Percentiles rank a stretch among this genome's conserved stretches.
Conservation (phyloP, 1,284 basidiomycete genomes). For the Cryptococcus sp. region DNA sequence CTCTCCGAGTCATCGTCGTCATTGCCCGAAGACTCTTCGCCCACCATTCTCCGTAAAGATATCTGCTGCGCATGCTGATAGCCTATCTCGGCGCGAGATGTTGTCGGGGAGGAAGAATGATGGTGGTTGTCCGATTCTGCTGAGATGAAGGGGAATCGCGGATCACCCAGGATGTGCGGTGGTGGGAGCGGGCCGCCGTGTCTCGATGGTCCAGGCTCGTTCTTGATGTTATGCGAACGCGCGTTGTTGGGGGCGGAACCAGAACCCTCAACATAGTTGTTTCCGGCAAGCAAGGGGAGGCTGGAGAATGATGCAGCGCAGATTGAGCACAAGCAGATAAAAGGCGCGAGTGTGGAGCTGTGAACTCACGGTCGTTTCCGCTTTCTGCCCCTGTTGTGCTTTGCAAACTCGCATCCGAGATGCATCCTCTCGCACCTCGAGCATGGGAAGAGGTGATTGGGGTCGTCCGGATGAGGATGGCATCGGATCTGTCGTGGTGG, state of each 20-base stretch:
- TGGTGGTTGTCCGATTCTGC: constrained; percentile 6
- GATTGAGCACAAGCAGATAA: neutral
- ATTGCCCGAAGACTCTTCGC: constrained; percentile 19
- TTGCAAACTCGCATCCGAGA: constrained; percentile 36
- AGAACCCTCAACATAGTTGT: neutral
- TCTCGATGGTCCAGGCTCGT: neutral
- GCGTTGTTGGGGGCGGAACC: neutral
- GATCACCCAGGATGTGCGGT: constrained; percentile 15
- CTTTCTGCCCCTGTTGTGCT: constrained; percentile 40
- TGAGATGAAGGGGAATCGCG: constrained; percentile 22
- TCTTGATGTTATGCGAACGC: neutral
- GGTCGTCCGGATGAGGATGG: constrained; percentile 36
- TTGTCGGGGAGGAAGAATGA: neutral
- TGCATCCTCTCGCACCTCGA: constrained; percentile 35
- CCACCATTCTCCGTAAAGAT: constrained; percentile 15
- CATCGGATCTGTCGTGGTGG: constrained; percentile 31
- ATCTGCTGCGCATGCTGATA: constrained; percentile 11
- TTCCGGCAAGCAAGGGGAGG: constrained; percentile 11
- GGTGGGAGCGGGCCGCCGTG: neutral
- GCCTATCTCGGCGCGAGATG: constrained; percentile 1
- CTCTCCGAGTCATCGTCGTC: constrained; percentile 17
- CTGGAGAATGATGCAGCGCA: neutral
- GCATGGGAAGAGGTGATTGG: constrained; percentile 34
- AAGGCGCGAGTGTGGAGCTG: neutral
- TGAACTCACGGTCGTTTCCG: constrained; percentile 33